These are phyloP conservation scores for Malassezia cuniculi DNA, from an alignment of 1,284 basidiomycete genomes.

Conservation along the genomic window DNA sequence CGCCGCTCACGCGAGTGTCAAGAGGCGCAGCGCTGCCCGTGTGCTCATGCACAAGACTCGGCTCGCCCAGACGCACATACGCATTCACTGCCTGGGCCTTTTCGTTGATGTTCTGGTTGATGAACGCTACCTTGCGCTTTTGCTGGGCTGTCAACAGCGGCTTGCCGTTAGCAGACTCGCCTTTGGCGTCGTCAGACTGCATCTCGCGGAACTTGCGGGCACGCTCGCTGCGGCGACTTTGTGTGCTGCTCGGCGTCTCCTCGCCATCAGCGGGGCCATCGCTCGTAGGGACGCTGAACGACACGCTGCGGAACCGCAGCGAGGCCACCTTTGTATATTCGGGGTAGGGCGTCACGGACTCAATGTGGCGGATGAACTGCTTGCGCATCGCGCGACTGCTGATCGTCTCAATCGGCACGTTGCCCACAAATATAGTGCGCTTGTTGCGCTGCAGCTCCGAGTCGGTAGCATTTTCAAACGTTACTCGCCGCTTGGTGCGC, in stretches of 20 bases:
- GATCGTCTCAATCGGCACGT: constrained; percentile 63
- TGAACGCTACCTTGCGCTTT: constrained; percentile 88
- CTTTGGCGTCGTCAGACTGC: constrained; percentile 38
- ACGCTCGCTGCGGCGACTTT: constrained; percentile 47
- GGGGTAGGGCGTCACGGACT: constrained; percentile 30
- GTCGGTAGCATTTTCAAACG: constrained; percentile 27
- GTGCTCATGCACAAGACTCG: constrained; percentile 13
- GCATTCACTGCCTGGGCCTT: constrained; percentile 36
- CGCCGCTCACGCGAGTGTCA: constrained; percentile 22
- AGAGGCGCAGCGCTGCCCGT: neutral
- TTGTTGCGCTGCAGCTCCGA: constrained; percentile 51
- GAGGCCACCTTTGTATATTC: constrained; percentile 21
- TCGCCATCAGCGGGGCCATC: constrained; percentile 40
- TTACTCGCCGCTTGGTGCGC: constrained; percentile 47
- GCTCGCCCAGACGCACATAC: constrained; percentile 35
- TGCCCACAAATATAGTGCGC: constrained; percentile 86
- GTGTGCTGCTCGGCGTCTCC: constrained; percentile 40
- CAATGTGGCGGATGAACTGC: constrained; percentile 44
- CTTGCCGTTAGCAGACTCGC: constrained; percentile 24
- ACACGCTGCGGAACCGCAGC: constrained; percentile 45
- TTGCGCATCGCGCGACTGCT: constrained; percentile 54
- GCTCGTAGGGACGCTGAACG: constrained; percentile 40
- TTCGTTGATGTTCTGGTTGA: constrained; percentile 58
- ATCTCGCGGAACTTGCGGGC: constrained; percentile 56
- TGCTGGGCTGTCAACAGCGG: constrained; percentile 63